Evolutionary conservation across 202 grass and related monocot species (phyloP), one percentile per base, ranked within the genome.

Genomic region (Elaeis oleifera): DNA sequence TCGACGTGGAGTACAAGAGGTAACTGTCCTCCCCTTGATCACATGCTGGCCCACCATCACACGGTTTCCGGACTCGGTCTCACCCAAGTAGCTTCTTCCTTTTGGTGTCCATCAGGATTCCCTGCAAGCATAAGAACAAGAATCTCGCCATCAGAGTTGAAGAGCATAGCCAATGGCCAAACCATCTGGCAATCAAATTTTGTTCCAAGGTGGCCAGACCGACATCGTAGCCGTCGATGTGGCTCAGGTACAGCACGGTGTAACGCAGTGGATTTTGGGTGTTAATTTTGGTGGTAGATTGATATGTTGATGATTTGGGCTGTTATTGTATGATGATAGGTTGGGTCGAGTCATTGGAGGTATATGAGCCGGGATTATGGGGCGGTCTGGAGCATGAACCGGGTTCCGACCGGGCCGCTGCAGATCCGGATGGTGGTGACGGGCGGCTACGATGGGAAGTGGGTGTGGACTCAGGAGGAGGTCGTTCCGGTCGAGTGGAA

Each of bases 151-250:
- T 96, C 15, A 56, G 84, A 58, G 87, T 96, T 51, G 81, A 96
- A 21, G 58, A 86, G 68, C 79, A 61, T 49, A 86, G 81, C 71
- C 67, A 50, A 39, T 57, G 23, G 18, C 87, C 81, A 3, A 68
- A 28, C 58, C 29, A 81, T 54, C 66, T 96, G n/a, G 32, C 87
- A 56, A 54, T 96, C 67, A 69, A 76, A 28, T 91, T 96, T 79
- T 96, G 61, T 84, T 89, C 76, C 92, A 96, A 36, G 92, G 92
- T 54, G 87, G 92, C 28, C 92, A 96, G 36, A 96, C 92, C 16
- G 92, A 96, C 81, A 91, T 96, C 63, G 84, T 96, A 3, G 92
- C 84, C 26, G 92, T 91, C 50, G 92, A 96, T 77, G 87, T 96
- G 23, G 92, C 87, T 0, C 53, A 81, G 91, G 91, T 96, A 70